Evolutionary conservation across 768 basidiomycete species (phyloP), one percentile per base, ranked within the genome.

Genomic region (Podaxis sp.): DNA sequence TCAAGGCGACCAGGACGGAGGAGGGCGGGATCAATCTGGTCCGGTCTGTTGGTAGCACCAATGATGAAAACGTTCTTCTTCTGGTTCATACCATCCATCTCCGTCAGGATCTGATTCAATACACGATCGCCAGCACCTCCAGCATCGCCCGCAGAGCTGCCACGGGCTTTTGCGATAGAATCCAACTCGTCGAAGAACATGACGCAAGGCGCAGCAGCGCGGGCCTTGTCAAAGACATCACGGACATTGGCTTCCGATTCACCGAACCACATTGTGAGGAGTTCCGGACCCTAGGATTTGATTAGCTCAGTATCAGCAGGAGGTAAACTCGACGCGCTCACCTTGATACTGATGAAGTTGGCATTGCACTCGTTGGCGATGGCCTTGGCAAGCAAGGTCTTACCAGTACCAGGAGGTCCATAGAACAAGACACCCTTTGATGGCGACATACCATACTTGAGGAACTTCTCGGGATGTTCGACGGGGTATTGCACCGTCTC

Each of bases 131-230:
- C 90, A 12, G 97, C 96, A 65, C 97, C 97, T 66, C 97, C 97
- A 59, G 78, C 97, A 76, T 98, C 97, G 41, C 95, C 95, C 8
- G 82, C 77, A 58, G 93, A 90, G 71, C 86, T 85, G 65, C 97
- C 97, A 77, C 97, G 93, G 57, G 95, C 86, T 80, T 98, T 98
- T 51, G 97, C 97, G 70, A 99, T 98, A 15, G 96, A 97, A 75
- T 99, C 97, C 74, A 99, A 82, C 76, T 99, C 97, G 70, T 99
- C 97, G 78, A 99, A 99, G 92, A 99, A 99, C 94, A 99, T 97
- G 69, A 99, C 97, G 73, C 97, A 98, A 59, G 97, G 97, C 27
- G 97, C 96, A 7, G 97, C 97, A 17, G 97, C 97, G 68, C 97
- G 93, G 33, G 97, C 97, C 79, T 98, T 98, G 85, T 99, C 97